Base-by-base conservation (phyloP, 164 flowering plant genomes). In the Tinospora cordifolia region DNA sequence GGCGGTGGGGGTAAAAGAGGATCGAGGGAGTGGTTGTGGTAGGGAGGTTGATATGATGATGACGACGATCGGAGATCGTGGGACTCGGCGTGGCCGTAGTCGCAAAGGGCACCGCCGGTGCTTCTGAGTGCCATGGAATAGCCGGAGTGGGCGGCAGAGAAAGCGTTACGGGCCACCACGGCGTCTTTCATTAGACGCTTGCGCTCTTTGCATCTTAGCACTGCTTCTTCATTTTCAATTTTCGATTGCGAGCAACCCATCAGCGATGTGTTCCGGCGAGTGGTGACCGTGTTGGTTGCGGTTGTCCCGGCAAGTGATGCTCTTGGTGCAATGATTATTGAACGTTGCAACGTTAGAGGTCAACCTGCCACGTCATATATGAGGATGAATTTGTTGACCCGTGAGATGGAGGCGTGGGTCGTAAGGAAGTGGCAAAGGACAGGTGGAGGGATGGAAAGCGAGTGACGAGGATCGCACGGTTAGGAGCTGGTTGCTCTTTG, bases 171-270 rank as follows among this genome's bases (percentile, higher is more conserved):
- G 0, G 82, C 72, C 7, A 83, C 27, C 5, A 91, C 88, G 5
- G 94, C 87, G 0, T 86, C 83, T 65, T 88, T 91, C 90, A 91
- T 88, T 80, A 69, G 67, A 9, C 10, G 76, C 75, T 85, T 87
- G 25, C 95, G 82, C 0, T 84, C 92, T 68, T 88, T 91, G 80
- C 98, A 93, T 17, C 97, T 75, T 0, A 80, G 49, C 8, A 93
- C 98, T 0, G 90, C 85, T 60, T 93, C 97, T 40, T 88, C 96
- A 75, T 89, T 86, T 77, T 93, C 98, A 73, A 93, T 87, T 81
- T 86, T 93, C 12, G 97, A 93, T 71, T 91, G 97, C 0, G 85
- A 68, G 63, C 98, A 93, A 1, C 98, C 98, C 98, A 93, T 92
- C 39, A 4, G 36, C 36, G 36, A 4, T 30, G 36, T 2, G 36